A percentile compares a stretch with the other conserved stretches of the same genome.
Evolutionary conservation across 148 eudicot genomes (phyloP).

Genomic region (Spergularia bocconei): DNA sequence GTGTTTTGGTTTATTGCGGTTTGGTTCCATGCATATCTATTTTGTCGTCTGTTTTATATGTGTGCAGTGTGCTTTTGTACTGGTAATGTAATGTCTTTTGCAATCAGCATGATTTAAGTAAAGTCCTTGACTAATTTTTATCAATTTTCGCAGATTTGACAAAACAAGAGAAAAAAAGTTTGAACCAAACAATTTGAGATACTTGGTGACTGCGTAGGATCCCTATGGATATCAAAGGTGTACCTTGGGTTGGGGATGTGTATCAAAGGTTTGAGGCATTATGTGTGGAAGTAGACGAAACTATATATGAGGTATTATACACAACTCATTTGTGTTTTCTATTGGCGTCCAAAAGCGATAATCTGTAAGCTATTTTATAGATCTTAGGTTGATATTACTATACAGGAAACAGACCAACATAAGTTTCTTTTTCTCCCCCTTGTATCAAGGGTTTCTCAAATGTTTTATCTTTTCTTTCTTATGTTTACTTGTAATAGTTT

Average conservation of each 20-base stretch:
- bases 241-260: slow-evolving; percentile 63
- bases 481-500: background rate
- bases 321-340: background rate
- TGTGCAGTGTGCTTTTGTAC: background rate
- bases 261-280: slow-evolving; percentile 65
- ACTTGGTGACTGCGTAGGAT: slow-evolving; percentile 13
- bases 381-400: background rate
- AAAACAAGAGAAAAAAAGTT: no score
- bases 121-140: background rate
- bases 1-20: background rate
- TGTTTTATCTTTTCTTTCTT: background rate
- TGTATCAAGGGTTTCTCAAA: background rate
- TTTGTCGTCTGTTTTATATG: background rate
- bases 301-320: slow-evolving; percentile 55
- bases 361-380: background rate
- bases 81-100: background rate
- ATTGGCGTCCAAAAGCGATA: background rate
- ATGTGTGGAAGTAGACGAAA: slow-evolving; percentile 84
- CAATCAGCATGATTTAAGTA: background rate
- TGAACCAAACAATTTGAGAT: background rate
- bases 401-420: background rate
- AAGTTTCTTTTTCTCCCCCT: background rate
- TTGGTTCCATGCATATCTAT: background rate
- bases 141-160: slow-evolving; percentile 15
- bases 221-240: slow-evolving; percentile 58